Evolutionary conservation across 768 basidiomycete genomes (phyloP).

Genomic region (Lentinula detonsa): DNA sequence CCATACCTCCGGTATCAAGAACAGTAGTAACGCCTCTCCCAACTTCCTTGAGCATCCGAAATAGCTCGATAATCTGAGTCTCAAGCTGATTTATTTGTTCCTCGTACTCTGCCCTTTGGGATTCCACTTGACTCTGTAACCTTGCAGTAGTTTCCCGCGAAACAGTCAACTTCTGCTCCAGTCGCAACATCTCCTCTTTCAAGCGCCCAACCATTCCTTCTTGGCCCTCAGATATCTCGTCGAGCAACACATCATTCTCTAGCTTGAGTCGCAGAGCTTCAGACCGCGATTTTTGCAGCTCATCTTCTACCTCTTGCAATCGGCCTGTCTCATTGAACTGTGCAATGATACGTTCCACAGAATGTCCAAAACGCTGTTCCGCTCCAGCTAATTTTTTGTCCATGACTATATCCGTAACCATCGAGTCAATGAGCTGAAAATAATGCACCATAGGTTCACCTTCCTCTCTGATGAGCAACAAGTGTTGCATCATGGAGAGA

Average conservation of each 20-base stretch:
- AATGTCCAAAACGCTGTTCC: slow-evolving; percentile 80
- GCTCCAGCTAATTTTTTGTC: slow-evolving; percentile 86
- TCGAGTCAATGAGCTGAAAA: slow-evolving; percentile 85
- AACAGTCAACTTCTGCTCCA: slow-evolving; percentile 74
- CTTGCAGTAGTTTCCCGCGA: slow-evolving; percentile 75
- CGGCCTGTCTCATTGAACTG: slow-evolving; percentile 89
- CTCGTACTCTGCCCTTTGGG: slow-evolving; percentile 75
- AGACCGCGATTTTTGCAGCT: slow-evolving; percentile 63
- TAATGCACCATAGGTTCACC: slow-evolving; percentile 80
- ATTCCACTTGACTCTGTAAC: slow-evolving; percentile 71
- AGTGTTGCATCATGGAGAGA: slow-evolving; percentile 89
- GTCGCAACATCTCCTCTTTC: slow-evolving; percentile 58
- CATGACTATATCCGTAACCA: slow-evolving; percentile 87
- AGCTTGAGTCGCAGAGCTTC: slow-evolving; percentile 60
- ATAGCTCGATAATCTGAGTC: slow-evolving; percentile 88
- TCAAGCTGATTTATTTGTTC: slow-evolving; percentile 86
- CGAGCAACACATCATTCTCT: slow-evolving; percentile 79
- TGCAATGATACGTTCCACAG: slow-evolving; percentile 82
- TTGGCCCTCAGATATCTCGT: slow-evolving; percentile 72
- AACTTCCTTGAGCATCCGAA: slow-evolving; percentile 87
- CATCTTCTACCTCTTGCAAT: slow-evolving; percentile 71
- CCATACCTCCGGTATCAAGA: slow-evolving; percentile 63
- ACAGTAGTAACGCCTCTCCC: slow-evolving; percentile 73
- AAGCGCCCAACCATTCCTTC: slow-evolving; percentile 83
- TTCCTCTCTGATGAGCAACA: slow-evolving; percentile 87